phyloP scores from a whole-genome alignment of 441 rosid species.

The California macrophylla region DNA sequence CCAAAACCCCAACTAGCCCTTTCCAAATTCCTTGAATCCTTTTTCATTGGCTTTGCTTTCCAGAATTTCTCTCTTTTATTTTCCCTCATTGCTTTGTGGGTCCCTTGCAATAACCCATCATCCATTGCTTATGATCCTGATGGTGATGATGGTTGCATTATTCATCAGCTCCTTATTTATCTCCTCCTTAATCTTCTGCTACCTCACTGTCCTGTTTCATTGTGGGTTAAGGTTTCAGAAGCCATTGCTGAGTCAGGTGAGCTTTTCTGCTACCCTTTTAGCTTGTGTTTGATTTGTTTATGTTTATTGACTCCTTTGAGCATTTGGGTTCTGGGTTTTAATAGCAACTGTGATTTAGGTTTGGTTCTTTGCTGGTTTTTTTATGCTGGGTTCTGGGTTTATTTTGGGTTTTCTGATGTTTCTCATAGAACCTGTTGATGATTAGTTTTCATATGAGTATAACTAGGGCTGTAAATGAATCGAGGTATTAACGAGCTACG shows the following conservation, averaged over 20 bases:
- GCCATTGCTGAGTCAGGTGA: conserved; percentile 33
- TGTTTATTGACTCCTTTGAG: background rate
- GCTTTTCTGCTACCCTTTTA: background rate
- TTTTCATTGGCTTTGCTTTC: conserved; percentile 16
- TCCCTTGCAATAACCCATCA: conserved; percentile 29
- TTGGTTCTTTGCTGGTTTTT: background rate
- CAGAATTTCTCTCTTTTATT: conserved; percentile 11
- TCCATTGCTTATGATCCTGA: conserved; percentile 18
- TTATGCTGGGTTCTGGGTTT: background rate
- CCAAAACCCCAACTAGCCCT: conserved; percentile 11
- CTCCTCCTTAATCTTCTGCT: conserved; percentile 11
- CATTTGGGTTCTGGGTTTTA: background rate
- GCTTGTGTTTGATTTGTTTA: background rate
- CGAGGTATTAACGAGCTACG: too few relatives aligned
- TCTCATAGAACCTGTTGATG: background rate
- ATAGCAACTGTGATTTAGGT: background rate
- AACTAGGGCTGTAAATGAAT: too few relatives aligned
- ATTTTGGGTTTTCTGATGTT: background rate
- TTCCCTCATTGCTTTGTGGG: conserved; percentile 37
- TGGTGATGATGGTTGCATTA: conserved; percentile 13
- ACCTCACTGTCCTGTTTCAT: conserved; percentile 18
- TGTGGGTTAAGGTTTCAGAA: conserved; percentile 11
- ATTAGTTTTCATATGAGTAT: background rate
- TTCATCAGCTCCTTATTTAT: conserved; percentile 13
- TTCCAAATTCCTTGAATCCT: conserved; percentile 9